Conservation (phyloP, 2,329 filamentous ascomycete genomes). For the Xylariaceae sp. region DNA sequence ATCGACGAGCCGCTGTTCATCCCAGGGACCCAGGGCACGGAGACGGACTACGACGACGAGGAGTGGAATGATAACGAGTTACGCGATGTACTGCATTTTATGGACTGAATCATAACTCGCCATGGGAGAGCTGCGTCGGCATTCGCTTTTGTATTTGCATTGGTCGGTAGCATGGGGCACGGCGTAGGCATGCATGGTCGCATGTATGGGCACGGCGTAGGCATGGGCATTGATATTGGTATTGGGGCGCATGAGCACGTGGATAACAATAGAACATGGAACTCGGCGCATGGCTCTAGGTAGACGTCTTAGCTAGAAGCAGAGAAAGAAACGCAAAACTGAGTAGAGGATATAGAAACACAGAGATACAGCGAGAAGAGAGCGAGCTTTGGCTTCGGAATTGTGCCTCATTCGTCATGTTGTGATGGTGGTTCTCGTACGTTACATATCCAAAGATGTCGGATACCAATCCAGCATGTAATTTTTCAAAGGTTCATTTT, state of each 20-base stretch:
- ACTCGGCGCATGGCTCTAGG: neutral
- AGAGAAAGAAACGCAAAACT: neutral
- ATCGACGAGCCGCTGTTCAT: neutral
- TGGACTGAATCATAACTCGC: neutral
- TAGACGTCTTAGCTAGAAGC: neutral
- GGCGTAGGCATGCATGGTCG: neutral
- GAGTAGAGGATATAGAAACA: no score
- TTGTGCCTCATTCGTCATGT: no score
- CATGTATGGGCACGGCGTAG: neutral
- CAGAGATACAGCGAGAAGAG: no score
- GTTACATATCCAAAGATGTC: no score
- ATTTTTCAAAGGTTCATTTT: no score
- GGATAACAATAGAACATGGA: neutral
- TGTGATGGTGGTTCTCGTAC: no score
- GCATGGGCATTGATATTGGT: neutral
- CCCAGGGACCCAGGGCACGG: conserved; percentile 24
- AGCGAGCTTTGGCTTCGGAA: no score
- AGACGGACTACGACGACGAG: conserved; percentile 25
- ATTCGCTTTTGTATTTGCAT: neutral
- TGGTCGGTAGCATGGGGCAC: conserved; percentile 5
- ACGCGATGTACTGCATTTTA: neutral
- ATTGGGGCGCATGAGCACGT: neutral
- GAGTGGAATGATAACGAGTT: conserved; percentile 17
- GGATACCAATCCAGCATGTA: no score
- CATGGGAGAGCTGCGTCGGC: neutral